These are phyloP conservation scores for Silene uniflora DNA, from an alignment of 148 eudicot species.

Conservation along the genomic window DNA sequence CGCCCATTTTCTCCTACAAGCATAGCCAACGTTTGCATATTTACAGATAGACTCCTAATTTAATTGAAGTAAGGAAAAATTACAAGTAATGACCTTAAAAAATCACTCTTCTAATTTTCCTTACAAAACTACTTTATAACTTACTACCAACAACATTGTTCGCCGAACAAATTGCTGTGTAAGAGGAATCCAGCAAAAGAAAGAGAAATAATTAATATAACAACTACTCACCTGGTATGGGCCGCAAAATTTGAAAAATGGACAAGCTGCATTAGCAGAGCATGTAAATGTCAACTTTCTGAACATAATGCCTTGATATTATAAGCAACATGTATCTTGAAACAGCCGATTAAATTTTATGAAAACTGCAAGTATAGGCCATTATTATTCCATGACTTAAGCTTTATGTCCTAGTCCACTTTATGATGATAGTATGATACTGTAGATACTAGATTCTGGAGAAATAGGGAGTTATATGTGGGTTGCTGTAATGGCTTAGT, in stretches of 20 bases:
- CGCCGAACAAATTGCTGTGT: neutral
- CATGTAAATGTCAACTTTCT: neutral
- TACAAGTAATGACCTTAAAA: too few relatives aligned
- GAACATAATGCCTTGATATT: conserved; percentile 1
- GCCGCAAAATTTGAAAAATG: conserved; percentile 68
- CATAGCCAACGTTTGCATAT: too few relatives aligned
- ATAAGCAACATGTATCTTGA: neutral
- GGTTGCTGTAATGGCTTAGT: neutral
- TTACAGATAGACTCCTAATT: too few relatives aligned
- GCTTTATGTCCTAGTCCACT: neutral
- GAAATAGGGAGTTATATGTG: neutral
- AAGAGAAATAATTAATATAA: too few relatives aligned
- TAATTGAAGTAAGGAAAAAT: too few relatives aligned
- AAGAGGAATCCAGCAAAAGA: neutral
- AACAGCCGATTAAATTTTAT: neutral
- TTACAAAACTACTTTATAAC: too few relatives aligned
- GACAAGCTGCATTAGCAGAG: conserved; percentile 41
- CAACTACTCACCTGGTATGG: conserved; percentile 44
- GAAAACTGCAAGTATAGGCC: neutral
- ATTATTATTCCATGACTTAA: neutral
- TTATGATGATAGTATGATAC: neutral
- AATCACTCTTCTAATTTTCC: too few relatives aligned
- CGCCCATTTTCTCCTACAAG: neutral
- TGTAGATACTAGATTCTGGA: neutral
- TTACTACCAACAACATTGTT: neutral